Evolutionary conservation across 225 moss, liverwort and hornwort genomes (phyloP).

Genomic region (Polytrichum commune): DNA sequence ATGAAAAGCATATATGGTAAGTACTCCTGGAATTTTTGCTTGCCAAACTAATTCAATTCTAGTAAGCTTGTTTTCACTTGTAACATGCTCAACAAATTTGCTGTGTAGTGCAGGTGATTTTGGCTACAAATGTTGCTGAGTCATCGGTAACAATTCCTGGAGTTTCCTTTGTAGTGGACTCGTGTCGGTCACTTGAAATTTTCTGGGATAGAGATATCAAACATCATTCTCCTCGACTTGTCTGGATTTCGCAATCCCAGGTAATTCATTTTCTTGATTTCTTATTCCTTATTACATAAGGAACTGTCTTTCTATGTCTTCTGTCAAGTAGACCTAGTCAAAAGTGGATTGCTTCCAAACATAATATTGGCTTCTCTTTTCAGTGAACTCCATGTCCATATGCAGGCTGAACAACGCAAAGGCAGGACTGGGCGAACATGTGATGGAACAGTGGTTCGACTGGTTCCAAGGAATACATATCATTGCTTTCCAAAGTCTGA

Average conservation of each 20-base stretch:
- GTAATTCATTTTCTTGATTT: constrained; percentile 12
- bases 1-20: neutral
- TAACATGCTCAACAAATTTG: neutral
- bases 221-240: constrained; percentile 48
- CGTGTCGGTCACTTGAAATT: constrained; percentile 61
- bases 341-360: neutral
- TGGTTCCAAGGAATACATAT: constrained; percentile 44
- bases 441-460: constrained; percentile 58
- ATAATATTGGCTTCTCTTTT: neutral
- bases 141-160: constrained; percentile 74
- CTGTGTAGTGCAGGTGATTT: constrained; percentile 40
- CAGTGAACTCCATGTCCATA: neutral
- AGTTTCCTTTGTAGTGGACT: constrained; percentile 58
- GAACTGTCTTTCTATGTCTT: too few species aligned
- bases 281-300: neutral
- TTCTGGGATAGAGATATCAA: constrained; percentile 42
- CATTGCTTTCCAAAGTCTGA: constrained; percentile 49
- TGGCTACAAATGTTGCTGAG: constrained; percentile 72
- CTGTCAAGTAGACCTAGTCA: too few species aligned
- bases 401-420: constrained; percentile 65
- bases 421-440: constrained; percentile 75
- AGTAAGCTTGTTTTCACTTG: neutral
- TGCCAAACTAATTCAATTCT: too few species aligned
- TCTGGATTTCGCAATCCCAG: constrained; percentile 73
- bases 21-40: too few species aligned